Base-by-base conservation (phyloP, 768 basidiomycete genomes). In the Butyriboletus loyo region DNA sequence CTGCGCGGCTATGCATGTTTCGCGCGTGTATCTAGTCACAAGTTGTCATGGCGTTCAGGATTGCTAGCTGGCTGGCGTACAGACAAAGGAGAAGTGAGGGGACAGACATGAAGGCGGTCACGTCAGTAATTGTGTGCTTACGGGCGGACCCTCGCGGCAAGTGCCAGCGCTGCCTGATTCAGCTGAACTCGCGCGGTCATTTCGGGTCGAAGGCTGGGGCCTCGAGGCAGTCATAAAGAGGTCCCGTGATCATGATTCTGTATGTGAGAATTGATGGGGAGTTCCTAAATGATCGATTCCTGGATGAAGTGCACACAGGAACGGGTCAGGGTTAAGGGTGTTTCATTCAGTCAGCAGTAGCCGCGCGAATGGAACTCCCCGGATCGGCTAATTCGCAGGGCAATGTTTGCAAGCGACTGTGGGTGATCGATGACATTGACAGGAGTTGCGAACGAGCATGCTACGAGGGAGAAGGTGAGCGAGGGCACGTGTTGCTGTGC, bases 141-240 rank as follows among this genome's bases (percentile, higher is more conserved):
- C 15, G 11, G 27, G 14, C 24, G n/a, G 27, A 36, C 19, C 10
- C 32, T 30, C 13, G 17, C 25, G 56, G 44, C n/a, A 56, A 46
- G 43, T 46, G 15, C 53, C 57, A 55, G 41, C 11, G 28, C 30
- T 55, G 38, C 60, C 57, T 35, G 52, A 60, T 56, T 28, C 15
- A 35, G 57, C 2, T 4, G 2, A 13, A 40, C 45, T 66, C 65
- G 51, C 64, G 66, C 65, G 66, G 64, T 66, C 65, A 66, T 66
- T 55, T 66, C 65, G 65, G 60, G 59, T 49, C 38, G 28, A 48
- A 59, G 49, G 55, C 43, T 52, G 53, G 25, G 53, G 66, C 66
- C 66, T 67, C 66, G 64, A 66, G 66, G 65, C 65, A 49, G 48
- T 13, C 9, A 35, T 35, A 35, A 46, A 54, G 52, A 55, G 45